A percentile compares a stretch with the other conserved stretches of the same genome.
Conservation (phyloP, 805 yeast species). For the Spathaspora passalidarum region DNA sequence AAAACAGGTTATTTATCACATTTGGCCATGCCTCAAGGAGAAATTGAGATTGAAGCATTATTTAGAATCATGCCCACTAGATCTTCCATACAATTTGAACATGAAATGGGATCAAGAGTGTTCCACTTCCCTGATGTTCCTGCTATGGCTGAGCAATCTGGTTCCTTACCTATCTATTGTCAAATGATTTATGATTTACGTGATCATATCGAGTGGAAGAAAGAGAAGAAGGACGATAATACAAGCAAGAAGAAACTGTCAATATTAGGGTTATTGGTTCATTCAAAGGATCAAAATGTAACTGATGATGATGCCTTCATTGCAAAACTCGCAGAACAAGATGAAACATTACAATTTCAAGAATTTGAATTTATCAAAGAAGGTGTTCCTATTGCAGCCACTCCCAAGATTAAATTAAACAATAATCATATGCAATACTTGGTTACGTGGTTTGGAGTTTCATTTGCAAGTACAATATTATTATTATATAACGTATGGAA, state of each 20-base stretch:
- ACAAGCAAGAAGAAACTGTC: slow-evolving; percentile 15
- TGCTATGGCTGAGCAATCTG: slow-evolving; percentile 71
- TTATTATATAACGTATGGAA: slow-evolving; percentile 39
- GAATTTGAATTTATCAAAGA: slow-evolving; percentile 59
- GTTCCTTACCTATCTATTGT: slow-evolving; percentile 68
- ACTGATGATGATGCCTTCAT: slow-evolving; percentile 28
- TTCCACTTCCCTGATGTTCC: slow-evolving; percentile 80
- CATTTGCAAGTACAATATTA: slow-evolving; percentile 68
- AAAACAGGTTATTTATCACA: slow-evolving; percentile 52
- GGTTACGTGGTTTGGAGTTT: slow-evolving; percentile 92
- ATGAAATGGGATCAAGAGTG: slow-evolving; percentile 60
- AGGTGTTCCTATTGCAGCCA: slow-evolving; percentile 88
- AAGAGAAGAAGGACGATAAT: slow-evolving; percentile 5
- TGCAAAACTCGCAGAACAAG: slow-evolving; percentile 22
- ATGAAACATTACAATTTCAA: slow-evolving; percentile 36
- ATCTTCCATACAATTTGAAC: slow-evolving; percentile 67
- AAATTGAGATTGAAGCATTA: slow-evolving; percentile 68
- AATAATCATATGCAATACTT: slow-evolving; percentile 91
- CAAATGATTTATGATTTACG: slow-evolving; percentile 68
- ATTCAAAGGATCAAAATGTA: slow-evolving; percentile 31
- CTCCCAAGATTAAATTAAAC: slow-evolving; percentile 75
- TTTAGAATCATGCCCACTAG: slow-evolving; percentile 63
- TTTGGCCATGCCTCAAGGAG: slow-evolving; percentile 70
- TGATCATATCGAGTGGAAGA: slow-evolving; percentile 57
- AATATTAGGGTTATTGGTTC: slow-evolving; percentile 9